A percentile compares a stretch with the other conserved stretches of the same genome.
Evolutionary conservation across 306 rosid species (phyloP).

Genomic region (Citrullus amarus): DNA sequence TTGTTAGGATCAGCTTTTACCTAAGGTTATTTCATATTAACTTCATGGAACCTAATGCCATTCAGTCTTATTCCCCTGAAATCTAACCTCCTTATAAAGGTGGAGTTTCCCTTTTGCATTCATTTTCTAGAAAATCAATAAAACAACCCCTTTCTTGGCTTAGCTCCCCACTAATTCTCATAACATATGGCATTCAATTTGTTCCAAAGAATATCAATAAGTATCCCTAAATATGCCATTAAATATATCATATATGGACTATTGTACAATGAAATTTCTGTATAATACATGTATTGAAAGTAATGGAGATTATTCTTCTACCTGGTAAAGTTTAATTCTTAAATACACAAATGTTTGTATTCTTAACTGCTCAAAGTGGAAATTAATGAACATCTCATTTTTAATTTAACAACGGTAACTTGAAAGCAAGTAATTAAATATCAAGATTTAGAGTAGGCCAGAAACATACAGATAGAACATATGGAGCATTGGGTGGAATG

Average conservation of each 20-base stretch:
- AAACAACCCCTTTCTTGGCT: too few relatives aligned
- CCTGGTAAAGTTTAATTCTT: neutral
- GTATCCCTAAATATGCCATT: too few relatives aligned
- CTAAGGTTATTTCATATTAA: too few relatives aligned
- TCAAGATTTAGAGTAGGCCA: neutral
- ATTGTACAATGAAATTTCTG: neutral
- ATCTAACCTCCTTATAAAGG: too few relatives aligned
- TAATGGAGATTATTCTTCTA: neutral
- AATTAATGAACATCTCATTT: neutral
- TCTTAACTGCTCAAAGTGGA: neutral
- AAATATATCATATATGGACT: neutral
- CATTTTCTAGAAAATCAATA: too few relatives aligned
- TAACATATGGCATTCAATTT: too few relatives aligned
- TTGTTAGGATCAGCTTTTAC: too few relatives aligned
- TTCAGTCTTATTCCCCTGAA: too few relatives aligned
- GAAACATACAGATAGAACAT: constrained; percentile 50
- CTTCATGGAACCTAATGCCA: too few relatives aligned
- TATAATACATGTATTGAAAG: neutral
- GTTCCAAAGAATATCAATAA: too few relatives aligned
- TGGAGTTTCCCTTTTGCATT: too few relatives aligned
- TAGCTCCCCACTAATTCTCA: too few relatives aligned
- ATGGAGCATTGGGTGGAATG: constrained; percentile 58
- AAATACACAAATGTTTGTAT: neutral
- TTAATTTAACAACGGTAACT: neutral
- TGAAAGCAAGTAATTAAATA: neutral